phyloP scores from a whole-genome alignment of 805 yeast genomes.

The Phaffomyces thermotolerans region DNA sequence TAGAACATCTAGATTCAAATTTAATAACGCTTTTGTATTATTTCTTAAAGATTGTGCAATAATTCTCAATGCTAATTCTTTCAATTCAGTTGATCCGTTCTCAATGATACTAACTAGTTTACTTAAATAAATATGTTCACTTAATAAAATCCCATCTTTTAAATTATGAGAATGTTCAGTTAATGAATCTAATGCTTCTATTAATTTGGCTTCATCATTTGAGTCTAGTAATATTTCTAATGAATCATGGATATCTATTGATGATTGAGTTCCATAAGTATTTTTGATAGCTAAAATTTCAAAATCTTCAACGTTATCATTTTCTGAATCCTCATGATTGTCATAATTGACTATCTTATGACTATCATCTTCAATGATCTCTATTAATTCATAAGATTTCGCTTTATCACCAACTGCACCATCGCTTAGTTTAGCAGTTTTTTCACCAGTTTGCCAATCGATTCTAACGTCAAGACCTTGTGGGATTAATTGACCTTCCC shows the following conservation, averaged over 20 bases:
- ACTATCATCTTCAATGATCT: background rate
- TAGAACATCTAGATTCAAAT: conserved; percentile 22
- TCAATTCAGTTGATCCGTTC: conserved; percentile 14
- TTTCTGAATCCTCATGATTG: conserved; percentile 13
- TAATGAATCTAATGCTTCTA: conserved; percentile 30
- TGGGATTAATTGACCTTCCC: conserved; percentile 71
- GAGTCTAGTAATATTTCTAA: conserved; percentile 2
- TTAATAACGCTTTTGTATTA: conserved; percentile 52
- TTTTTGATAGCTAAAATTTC: conserved; percentile 19
- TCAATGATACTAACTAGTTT: conserved; percentile 25
- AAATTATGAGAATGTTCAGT: conserved; percentile 61
- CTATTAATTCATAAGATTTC: background rate
- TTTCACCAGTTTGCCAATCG: conserved; percentile 62
- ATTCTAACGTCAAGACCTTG: conserved; percentile 64
- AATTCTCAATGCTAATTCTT: conserved; percentile 52
- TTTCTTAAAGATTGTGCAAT: conserved; percentile 67
- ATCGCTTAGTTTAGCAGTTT: conserved; percentile 56
- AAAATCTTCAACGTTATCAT: conserved; percentile 14
- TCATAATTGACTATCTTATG: background rate
- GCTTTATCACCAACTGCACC: background rate
- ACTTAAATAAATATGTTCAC: conserved; percentile 26
- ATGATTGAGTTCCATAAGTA: conserved; percentile 13
- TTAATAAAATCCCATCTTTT: conserved; percentile 49
- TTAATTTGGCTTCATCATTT: conserved; percentile 7
- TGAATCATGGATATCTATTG: conserved; percentile 15